These are phyloP conservation scores for Russula emetica DNA, from an alignment of 768 basidiomycete genomes.

Conservation along the genomic window DNA sequence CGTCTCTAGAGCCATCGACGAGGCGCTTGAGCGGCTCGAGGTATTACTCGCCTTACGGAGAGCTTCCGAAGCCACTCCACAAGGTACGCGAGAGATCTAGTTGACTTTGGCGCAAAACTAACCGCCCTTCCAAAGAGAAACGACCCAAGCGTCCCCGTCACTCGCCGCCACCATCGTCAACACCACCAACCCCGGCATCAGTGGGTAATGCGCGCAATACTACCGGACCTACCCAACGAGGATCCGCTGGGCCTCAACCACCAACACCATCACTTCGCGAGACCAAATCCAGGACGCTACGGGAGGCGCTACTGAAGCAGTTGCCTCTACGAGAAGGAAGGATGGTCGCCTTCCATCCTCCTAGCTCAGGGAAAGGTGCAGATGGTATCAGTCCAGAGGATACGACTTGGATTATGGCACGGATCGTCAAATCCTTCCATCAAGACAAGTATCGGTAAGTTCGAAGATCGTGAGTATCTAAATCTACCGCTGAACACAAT, in stretches of 20 bases:
- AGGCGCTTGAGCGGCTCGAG: conserved; percentile 62
- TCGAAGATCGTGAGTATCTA: background rate
- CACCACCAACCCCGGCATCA: conserved; percentile 31
- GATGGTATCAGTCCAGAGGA: conserved; percentile 49
- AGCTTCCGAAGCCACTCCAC: conserved; percentile 56
- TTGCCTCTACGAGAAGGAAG: conserved; percentile 67
- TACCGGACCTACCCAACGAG: conserved; percentile 54
- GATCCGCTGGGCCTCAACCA: conserved; percentile 54
- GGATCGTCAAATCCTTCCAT: conserved; percentile 64
- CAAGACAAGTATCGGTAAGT: conserved; percentile 65
- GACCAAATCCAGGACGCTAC: conserved; percentile 53
- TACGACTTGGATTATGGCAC: conserved; percentile 73
- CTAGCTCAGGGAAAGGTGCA: conserved; percentile 47
- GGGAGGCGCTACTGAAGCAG: conserved; percentile 55
- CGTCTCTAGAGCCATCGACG: conserved; percentile 57
- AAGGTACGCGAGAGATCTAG: conserved; percentile 35
- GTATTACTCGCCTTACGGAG: conserved; percentile 70
- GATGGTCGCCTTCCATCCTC: conserved; percentile 76
- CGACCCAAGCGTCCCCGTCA: conserved; percentile 71
- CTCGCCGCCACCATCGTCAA: conserved; percentile 60
- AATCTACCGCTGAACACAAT: background rate
- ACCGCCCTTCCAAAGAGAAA: conserved; percentile 38
- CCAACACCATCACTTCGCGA: conserved; percentile 56
- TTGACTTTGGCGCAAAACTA: background rate
- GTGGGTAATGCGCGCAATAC: conserved; percentile 42